Conservation (phyloP, 2,329 filamentous ascomycete genomes). For the Pseudocercospora eumusae region DNA sequence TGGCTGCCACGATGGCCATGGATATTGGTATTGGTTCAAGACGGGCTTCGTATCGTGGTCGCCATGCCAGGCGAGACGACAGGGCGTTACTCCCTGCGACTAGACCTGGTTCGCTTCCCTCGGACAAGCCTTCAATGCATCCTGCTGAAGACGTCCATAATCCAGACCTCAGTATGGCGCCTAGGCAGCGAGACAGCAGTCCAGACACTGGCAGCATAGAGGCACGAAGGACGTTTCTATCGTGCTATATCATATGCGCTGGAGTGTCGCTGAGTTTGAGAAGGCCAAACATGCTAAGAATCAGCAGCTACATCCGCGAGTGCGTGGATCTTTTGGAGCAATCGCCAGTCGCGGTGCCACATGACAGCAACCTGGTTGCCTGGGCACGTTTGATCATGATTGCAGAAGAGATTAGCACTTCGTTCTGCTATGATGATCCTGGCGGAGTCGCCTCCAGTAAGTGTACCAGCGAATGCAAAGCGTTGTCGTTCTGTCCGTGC, state of each 20-base stretch:
- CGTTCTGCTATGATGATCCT: constrained; percentile 68
- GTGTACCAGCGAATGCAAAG: not conserved
- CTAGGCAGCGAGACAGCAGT: constrained; percentile 17
- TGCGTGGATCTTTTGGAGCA: constrained; percentile 59
- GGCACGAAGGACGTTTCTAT: constrained; percentile 59
- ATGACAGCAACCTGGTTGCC: constrained; percentile 61
- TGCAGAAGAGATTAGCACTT: constrained; percentile 66
- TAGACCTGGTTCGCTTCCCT: not conserved
- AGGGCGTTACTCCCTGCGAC: not conserved
- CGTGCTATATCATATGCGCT: constrained; percentile 60
- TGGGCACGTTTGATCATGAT: constrained; percentile 63
- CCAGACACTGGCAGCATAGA: constrained; percentile 59
- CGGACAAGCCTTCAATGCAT: constrained; percentile 25
- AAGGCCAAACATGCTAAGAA: constrained; percentile 61
- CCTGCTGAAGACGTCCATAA: constrained; percentile 32
- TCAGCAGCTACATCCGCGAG: constrained; percentile 63
- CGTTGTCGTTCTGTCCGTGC: not conserved
- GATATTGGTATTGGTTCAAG: constrained; percentile 44
- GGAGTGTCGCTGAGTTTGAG: constrained; percentile 64
- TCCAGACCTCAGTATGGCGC: constrained; percentile 34
- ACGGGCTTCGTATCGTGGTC: constrained; percentile 11
- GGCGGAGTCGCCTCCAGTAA: constrained; percentile 48
- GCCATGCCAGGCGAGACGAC: not conserved
- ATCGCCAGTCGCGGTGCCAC: constrained; percentile 57
- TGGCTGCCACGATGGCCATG: constrained; percentile 55